Percentiles rank a stretch among this genome's conserved stretches.
Evolutionary conservation across 495 filamentous ascomycete species (phyloP).

Genomic region (Halenospora varia): DNA sequence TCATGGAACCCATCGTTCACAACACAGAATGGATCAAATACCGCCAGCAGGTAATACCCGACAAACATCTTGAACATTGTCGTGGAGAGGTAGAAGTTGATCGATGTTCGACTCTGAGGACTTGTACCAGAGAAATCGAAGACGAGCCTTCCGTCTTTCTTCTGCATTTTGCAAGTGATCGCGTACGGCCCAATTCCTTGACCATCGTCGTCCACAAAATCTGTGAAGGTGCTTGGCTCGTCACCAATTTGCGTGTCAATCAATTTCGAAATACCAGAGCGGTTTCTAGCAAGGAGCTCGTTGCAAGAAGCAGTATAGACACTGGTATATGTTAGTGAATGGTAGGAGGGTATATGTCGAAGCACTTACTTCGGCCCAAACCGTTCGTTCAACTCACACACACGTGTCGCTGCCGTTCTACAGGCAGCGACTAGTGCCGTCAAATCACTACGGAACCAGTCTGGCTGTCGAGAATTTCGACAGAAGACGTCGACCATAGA

Average conservation of each 20-base stretch:
- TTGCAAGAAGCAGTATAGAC: background rate
- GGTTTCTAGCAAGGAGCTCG: background rate
- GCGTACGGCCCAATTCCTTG: background rate
- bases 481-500: background rate
- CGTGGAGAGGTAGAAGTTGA: background rate
- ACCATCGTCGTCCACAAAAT: background rate
- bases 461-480: background rate
- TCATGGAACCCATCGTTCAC: background rate
- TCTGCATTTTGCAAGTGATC: background rate
- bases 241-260: background rate
- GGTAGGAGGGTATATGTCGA: background rate
- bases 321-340: background rate
- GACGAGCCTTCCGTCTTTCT: background rate
- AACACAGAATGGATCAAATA: background rate
- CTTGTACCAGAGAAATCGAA: background rate
- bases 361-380: background rate
- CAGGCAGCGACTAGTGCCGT: background rate
- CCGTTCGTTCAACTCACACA: background rate
- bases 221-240: background rate
- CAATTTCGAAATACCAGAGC: background rate
- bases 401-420: background rate
- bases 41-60: background rate
- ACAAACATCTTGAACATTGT: background rate
- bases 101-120: background rate
- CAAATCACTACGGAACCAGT: background rate